Evolutionary conservation across 495 filamentous ascomycete species (phyloP).

Genomic region (Astrocystis sublimbata): DNA sequence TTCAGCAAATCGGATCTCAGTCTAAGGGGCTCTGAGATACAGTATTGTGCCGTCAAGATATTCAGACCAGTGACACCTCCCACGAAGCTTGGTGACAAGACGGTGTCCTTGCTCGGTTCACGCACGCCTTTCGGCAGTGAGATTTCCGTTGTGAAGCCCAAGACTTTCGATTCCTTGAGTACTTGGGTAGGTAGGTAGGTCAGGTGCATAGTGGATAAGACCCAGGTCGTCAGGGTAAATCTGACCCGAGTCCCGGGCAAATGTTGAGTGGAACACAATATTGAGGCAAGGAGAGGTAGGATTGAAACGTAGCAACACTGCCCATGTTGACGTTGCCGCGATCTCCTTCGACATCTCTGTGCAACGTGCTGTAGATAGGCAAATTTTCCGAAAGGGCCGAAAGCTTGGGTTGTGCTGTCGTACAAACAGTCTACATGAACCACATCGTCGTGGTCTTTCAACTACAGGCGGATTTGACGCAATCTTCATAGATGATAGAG

Average conservation of each 20-base stretch:
- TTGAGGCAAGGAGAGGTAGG: not conserved
- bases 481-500: not conserved
- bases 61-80: not conserved
- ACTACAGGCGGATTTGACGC: not conserved
- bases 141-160: not conserved
- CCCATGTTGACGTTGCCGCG: not conserved
- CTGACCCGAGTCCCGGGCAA: slow-evolving; percentile 7
- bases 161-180: not conserved
- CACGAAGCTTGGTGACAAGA: not conserved
- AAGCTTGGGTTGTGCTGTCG: not conserved
- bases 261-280: not conserved
- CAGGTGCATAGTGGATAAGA: not conserved
- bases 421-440: not conserved
- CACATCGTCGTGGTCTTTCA: not conserved
- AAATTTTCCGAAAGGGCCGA: slow-evolving; percentile 20
- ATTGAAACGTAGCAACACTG: slow-evolving; percentile 13
- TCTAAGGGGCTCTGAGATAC: not conserved
- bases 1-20: not conserved
- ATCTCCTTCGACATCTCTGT: not conserved
- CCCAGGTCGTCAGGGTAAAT: not conserved
- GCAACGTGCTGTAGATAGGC: slow-evolving; percentile 20
- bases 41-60: not conserved
- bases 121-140: not conserved
- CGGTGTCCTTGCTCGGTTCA: not conserved
- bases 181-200: too few relatives aligned